These are phyloP conservation scores for Cephaloascus albidus DNA, from an alignment of 805 yeast genomes.

Conservation along the genomic window DNA sequence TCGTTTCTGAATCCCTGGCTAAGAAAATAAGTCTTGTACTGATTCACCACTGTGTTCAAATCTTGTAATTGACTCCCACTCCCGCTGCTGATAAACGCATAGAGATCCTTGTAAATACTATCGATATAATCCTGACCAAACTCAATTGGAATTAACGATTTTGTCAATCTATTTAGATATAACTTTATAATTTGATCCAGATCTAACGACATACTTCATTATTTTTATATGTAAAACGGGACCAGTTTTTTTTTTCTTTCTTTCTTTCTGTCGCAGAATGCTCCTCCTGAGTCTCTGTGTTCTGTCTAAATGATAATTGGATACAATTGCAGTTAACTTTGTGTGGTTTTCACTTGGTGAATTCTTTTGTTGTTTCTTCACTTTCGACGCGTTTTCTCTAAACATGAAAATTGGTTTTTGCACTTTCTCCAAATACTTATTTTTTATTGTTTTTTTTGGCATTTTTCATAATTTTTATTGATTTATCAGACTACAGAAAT, in stretches of 20 bases:
- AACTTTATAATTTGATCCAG: constrained; percentile 20
- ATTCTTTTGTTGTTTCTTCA: constrained; percentile 1
- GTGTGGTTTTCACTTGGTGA: neutral
- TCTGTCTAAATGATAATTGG: no score
- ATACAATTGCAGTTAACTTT: no score
- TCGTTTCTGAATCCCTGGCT: constrained; percentile 14
- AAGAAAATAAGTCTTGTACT: constrained; percentile 15
- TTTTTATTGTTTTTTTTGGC: no score
- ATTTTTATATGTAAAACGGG: neutral
- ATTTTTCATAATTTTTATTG: no score
- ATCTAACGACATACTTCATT: constrained; percentile 15
- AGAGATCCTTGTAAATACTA: constrained; percentile 10
- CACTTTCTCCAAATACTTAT: no score
- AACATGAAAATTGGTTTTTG: neutral
- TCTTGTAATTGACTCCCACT: constrained; percentile 3
- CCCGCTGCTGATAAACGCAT: constrained; percentile 3
- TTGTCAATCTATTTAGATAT: constrained; percentile 23
- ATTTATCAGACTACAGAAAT: no score
- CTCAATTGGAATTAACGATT: constrained; percentile 24
- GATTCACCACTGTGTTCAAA: constrained; percentile 11
- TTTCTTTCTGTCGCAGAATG: no score
- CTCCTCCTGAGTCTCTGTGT: no score
- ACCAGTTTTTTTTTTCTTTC: no score
- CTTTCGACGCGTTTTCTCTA: neutral
- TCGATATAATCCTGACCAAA: constrained; percentile 23